phyloP scores from a whole-genome alignment of 2,329 filamentous ascomycete species.

The Aspergillus udagawae region DNA sequence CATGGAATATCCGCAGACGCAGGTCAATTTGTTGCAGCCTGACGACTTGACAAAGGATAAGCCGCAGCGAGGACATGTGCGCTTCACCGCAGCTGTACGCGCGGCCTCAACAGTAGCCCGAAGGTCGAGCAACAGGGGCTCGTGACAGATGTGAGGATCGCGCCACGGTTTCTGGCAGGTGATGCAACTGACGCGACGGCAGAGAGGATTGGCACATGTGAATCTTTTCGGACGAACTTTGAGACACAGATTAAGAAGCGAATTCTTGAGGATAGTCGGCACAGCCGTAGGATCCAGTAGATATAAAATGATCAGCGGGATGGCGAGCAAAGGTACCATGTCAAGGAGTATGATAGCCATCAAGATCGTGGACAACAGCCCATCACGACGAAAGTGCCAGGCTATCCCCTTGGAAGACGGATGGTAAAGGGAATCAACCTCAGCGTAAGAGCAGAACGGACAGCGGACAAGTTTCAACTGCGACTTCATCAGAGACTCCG shows the following conservation, averaged over 20 bases:
- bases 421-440: constrained; percentile 73
- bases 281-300: constrained; percentile 52
- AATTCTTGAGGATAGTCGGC: constrained; percentile 50
- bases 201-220: constrained; percentile 66
- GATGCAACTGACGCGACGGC: constrained; percentile 70
- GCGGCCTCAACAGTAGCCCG: constrained; percentile 88
- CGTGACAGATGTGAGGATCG: constrained; percentile 87
- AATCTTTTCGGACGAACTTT: constrained; percentile 73
- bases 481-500: constrained; percentile 70
- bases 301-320: constrained; percentile 55
- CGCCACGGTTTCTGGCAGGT: constrained; percentile 78
- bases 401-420: constrained; percentile 50
- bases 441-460: constrained; percentile 87
- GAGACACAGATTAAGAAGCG: constrained; percentile 64
- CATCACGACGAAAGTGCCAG: constrained; percentile 57
- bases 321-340: constrained; percentile 42
- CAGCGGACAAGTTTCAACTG: constrained; percentile 74
- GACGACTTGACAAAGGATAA: constrained; percentile 88
- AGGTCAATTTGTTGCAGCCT: constrained; percentile 96
- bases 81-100: constrained; percentile 89
- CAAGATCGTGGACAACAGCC: constrained; percentile 50
- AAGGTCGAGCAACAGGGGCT: constrained; percentile 73
- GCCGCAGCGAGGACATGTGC: constrained; percentile 87
- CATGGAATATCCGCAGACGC: constrained; percentile 95
- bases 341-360: constrained; percentile 43